phyloP scores from a whole-genome alignment of 106 monocot species.

The Xerophyta viscosa region DNA sequence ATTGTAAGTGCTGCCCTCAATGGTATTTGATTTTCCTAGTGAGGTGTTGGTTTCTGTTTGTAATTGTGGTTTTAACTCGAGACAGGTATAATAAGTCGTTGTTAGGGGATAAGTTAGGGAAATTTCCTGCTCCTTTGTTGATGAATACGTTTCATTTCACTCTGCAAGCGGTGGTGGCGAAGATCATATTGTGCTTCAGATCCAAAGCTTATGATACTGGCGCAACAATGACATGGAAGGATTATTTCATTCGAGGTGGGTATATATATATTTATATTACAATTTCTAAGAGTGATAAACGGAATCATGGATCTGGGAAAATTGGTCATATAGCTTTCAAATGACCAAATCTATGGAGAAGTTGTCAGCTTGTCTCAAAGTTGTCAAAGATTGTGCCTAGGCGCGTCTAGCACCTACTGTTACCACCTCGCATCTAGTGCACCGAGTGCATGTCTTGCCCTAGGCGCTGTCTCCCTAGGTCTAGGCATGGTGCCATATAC shows the following conservation, averaged over 20 bases:
- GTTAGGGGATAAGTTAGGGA: slow-evolving; percentile 69
- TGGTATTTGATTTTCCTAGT: neutral
- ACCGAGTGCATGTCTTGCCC: no score
- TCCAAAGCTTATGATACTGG: slow-evolving; percentile 17
- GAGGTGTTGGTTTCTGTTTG: neutral
- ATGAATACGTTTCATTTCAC: slow-evolving; percentile 92
- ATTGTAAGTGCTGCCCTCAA: slow-evolving; percentile 41
- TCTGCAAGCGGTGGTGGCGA: slow-evolving; percentile 83
- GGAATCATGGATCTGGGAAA: no score
- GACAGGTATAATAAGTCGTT: slow-evolving; percentile 86
- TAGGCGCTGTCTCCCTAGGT: no score
- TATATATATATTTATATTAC: no score
- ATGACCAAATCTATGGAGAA: no score
- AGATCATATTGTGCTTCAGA: slow-evolving; percentile 35
- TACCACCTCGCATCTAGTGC: no score
- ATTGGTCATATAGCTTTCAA: no score
- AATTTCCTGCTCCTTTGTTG: slow-evolving; percentile 87
- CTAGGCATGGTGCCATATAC: no score
- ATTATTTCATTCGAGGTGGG: slow-evolving; percentile 82
- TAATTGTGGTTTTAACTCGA: neutral
- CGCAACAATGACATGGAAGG: slow-evolving; percentile 62
- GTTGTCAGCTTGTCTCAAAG: no score
- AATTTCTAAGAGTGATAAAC: no score
- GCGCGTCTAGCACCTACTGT: no score
- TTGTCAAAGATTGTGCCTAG: no score